A percentile compares a stretch with the other conserved stretches of the same genome.
Evolutionary conservation across 129 eudicot genomes (phyloP).

Genomic region (Chrysanthemum lavandulifolium): DNA sequence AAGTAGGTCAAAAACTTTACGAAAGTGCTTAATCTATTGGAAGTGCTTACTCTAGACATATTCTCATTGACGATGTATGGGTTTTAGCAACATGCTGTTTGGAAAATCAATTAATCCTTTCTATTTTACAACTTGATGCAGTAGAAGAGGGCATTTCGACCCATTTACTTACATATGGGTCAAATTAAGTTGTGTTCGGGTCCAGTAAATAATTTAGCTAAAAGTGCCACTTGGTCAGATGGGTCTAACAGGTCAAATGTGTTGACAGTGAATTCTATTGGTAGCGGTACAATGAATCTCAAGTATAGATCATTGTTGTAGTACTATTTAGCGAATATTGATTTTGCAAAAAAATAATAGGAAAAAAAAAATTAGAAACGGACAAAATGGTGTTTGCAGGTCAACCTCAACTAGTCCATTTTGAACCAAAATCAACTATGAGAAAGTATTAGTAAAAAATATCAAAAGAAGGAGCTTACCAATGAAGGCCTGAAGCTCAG

Average conservation of each 20-base stretch:
- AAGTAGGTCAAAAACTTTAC: background rate
- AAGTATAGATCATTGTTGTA: too few species aligned
- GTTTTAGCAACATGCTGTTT: background rate
- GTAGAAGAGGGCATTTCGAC: background rate
- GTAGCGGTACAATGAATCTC: too few species aligned
- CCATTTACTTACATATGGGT: constrained; percentile 3
- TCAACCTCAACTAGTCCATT: background rate
- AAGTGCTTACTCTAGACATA: background rate
- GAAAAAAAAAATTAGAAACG: background rate
- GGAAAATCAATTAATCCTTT: background rate
- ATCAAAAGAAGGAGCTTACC: constrained; percentile 9
- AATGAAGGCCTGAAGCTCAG: constrained; percentile 24
- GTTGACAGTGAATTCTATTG: too few species aligned
- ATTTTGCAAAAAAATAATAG: background rate
- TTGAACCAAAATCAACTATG: background rate
- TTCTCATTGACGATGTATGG: background rate
- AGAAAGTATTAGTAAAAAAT: background rate
- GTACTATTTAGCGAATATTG: background rate
- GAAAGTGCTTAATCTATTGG: too few species aligned
- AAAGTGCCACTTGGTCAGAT: too few species aligned
- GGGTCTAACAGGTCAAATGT: too few species aligned
- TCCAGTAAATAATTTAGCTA: too few species aligned
- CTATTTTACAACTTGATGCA: background rate
- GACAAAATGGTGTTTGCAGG: background rate
- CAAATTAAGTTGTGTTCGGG: background rate